Base-by-base conservation (phyloP, 305 asterid genomes). In the Fraxinus latifolia region DNA sequence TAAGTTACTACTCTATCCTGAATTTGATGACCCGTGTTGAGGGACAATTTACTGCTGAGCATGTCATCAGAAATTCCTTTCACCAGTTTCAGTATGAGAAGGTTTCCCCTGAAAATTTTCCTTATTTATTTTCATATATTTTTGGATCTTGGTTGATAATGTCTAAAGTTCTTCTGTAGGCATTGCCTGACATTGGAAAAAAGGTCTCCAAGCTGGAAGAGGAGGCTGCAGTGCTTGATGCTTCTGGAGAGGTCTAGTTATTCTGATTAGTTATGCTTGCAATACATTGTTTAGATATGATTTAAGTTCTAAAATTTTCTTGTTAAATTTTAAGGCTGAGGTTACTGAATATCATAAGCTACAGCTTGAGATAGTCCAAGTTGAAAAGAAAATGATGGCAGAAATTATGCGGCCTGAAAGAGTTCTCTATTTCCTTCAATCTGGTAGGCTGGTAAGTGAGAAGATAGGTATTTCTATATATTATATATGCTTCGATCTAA, bases 11-110 rank as follows among this genome's bases (percentile, higher is more conserved):
- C 88, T 87, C 99, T 37, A 94, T 96, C 84, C 80, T 96, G 86
- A 96, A 96, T 86, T 90, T 96, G 84, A 91, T 96, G 98, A 96
- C 98, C 86, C 98, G 97, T 62, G 95, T 98, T 77, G 98, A 96
- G 89, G 98, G 98, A 65, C 99, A 96, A 88, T 93, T 96, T 88
- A 93, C 97, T 58, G 98, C 99, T 67, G 99, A 96, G 93, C 99
- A 93, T 90, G 99, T 96, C 83, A 96, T 96, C 87, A 91, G 87
- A 84, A 84, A 96, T 84, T 96, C 98, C 31, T 96, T 96, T 86
- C 99, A 93, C 83, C 99, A 96, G 87, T 96, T 94, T 88, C 99
- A 96, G 90, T 89, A 96, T 79, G 99, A 96, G 86, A 96, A 96
- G 99, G 99, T 96, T 86, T 85, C 78, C 77, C 85, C 81, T 65